Base-by-base conservation (phyloP, 2,329 filamentous ascomycete species). In the Cordyceps cateniannulata region DNA sequence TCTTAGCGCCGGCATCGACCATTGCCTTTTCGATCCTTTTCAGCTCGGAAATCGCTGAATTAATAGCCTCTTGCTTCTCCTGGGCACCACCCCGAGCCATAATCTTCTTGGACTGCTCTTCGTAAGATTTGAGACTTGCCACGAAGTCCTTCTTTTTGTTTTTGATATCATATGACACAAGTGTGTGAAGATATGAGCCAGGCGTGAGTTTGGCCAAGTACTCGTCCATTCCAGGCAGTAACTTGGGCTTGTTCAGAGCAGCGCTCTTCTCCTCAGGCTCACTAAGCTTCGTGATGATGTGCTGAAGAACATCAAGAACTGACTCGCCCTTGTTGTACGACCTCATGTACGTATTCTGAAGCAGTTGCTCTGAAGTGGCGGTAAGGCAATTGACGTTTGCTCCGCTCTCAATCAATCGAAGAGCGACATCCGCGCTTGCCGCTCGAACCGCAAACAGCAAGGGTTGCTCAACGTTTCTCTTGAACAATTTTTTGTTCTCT, bases 381-480 rank as follows among this genome's bases (percentile, higher is more conserved):
- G 82, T 81, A 44, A 91, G 66, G 0, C 79, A 78, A 63, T 89
- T 90, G 0, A 85, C 79, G 71, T 93, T 82, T 3, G 82, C 88
- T 1, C 89, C 89, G 18, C 76, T 76, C 18, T 82, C 74, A 1
- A 96, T 69, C 3, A 96, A 78, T 45, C 81, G 75, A 4, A 84
- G 67, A 1, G 83, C 84, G 6, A 85, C 69, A 0, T 77, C 73
- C 0, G 76, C 74, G 42, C 67, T 66, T n/a, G 69, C 72, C 29
- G 59, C 62, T 62, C 66, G 83, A 68, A 74, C 79, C 16, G 91
- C 90, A 3, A 79, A 62, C 10, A 91, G 77, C 16, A 95, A 74
- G 0, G 91, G 90, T 67, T 93, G 90, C 59, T 83, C 77, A 12
- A 81, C 68, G 1, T 66, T 69, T 6, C 71, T 62, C 3, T 77